phyloP scores from a whole-genome alignment of 164 flowering plant genomes.

The Annona cherimola region DNA sequence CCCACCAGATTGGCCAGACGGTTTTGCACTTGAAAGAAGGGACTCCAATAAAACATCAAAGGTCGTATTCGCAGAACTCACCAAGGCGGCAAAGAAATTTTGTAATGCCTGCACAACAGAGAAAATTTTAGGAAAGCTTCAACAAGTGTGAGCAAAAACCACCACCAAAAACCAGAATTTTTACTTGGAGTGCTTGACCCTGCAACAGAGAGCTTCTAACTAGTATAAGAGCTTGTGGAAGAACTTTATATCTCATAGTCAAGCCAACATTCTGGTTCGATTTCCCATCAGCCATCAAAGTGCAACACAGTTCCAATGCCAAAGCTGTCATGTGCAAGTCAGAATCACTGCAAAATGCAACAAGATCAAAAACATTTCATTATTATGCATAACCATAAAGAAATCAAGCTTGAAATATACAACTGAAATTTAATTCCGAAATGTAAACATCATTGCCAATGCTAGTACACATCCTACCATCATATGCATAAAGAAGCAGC shows the following conservation, averaged over 20 bases:
- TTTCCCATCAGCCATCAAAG: constrained; percentile 82
- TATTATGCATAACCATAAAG: neutral
- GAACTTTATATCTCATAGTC: constrained; percentile 84
- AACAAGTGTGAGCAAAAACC: neutral
- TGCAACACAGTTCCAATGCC: constrained; percentile 94
- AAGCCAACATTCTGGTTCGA: constrained; percentile 63
- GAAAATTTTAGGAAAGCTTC: neutral
- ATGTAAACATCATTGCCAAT: no score
- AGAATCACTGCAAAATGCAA: constrained; percentile 60
- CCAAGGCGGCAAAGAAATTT: constrained; percentile 77
- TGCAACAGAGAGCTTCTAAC: constrained; percentile 91
- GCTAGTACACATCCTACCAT: no score
- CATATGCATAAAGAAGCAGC: no score
- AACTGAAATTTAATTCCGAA: neutral
- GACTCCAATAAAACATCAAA: constrained; percentile 85
- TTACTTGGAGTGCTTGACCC: constrained; percentile 93
- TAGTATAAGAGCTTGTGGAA: constrained; percentile 84
- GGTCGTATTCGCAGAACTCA: constrained; percentile 83
- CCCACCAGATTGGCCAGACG: constrained; percentile 86
- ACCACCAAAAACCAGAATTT: constrained; percentile 2
- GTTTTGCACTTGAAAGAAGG: constrained; percentile 88
- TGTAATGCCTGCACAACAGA: constrained; percentile 68
- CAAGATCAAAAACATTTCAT: neutral
- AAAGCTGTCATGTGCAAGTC: constrained; percentile 98
- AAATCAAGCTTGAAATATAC: neutral